These are phyloP conservation scores for Didymella arachidicola DNA, from an alignment of 2,329 filamentous ascomycete species.

Conservation along the genomic window DNA sequence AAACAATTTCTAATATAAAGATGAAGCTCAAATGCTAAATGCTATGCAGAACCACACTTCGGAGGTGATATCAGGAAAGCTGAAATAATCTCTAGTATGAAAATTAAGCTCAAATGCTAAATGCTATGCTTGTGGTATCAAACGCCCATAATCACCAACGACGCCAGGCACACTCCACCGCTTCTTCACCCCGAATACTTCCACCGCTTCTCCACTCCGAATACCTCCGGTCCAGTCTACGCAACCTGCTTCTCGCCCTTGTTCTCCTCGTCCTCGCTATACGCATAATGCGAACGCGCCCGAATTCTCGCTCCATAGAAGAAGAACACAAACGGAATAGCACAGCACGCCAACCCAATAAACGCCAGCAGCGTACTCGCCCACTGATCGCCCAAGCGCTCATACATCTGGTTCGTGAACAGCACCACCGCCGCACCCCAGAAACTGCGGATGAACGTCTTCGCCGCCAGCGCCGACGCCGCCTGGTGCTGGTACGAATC, in stretches of 20 bases:
- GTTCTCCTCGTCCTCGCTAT: conserved; percentile 63
- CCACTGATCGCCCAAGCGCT: conserved; percentile 75
- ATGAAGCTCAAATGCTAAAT: not conserved
- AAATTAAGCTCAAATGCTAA: not conserved
- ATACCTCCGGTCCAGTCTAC: conserved; percentile 11
- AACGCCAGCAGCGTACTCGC: conserved; percentile 76
- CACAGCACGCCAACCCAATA: conserved; percentile 77
- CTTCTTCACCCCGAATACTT: not conserved
- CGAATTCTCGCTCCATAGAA: conserved; percentile 76
- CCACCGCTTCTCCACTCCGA: not conserved
- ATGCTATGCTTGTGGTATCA: not conserved
- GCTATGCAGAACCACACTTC: not conserved
- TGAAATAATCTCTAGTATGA: not conserved
- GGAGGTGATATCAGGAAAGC: not conserved
- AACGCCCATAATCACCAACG: not conserved
- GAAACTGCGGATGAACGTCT: conserved; percentile 80
- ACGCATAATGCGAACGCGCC: conserved; percentile 74
- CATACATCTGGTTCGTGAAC: conserved; percentile 79
- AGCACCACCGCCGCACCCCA: conserved; percentile 81
- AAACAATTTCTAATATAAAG: not conserved
- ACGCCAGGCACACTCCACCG: not conserved
- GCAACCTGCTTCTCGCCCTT: conserved; percentile 34
- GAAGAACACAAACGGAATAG: conserved; percentile 85
- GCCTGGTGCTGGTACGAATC: conserved; percentile 77
- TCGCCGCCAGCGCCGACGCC: conserved; percentile 80